Base-by-base conservation (phyloP, 495 filamentous ascomycete genomes). In the Bathelium albidoporum region DNA sequence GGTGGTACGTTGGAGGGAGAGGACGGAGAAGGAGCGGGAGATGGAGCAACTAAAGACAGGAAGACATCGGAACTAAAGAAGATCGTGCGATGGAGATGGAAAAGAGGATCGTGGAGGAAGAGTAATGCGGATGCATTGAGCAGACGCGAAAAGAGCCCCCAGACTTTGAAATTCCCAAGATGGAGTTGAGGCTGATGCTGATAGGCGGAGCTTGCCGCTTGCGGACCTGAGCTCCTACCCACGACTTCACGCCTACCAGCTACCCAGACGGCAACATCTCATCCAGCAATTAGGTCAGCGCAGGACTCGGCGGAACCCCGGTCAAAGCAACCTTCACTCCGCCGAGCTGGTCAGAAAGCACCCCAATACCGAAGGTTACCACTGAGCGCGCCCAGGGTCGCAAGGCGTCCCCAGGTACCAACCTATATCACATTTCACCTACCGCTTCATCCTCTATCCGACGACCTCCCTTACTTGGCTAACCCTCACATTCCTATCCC, bases 41-140 rank as follows among this genome's bases (percentile, higher is more conserved):
- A 58, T 34, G 49, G 24, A 34, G 60, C 64, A 41, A 52, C 18
- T 32, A 65, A 63, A 45, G 62, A 53, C 59, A 55, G 20, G 59
- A 28, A 24, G 28, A 62, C 45, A 26, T 34, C 53, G 59, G 22
- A 32, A 14, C 39, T 65, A 41, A 32, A 43, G 59, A 39, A 44
- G 28, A 32, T 31, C 29, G 59, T 62, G 22, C 20, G 63, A 43
- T 58, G 61, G 52, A 53, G 31, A 60, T 32, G 61, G 64, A 59
- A 59, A 60, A 65, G 65, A 22, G 32, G 68, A 45, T 64, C 59
- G 43, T 65, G 49, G 36, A 65, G 60, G 59, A 65, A 61, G 62
- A 44, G 60, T 41, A 31, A 18, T 26, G 45, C 2, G 43, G 9
- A 32, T n/a, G 16, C 60, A 53, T 63, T 52, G 61, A 32, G 62